phyloP scores from a whole-genome alignment of 306 rosid genomes.

The Fagus crenata region DNA sequence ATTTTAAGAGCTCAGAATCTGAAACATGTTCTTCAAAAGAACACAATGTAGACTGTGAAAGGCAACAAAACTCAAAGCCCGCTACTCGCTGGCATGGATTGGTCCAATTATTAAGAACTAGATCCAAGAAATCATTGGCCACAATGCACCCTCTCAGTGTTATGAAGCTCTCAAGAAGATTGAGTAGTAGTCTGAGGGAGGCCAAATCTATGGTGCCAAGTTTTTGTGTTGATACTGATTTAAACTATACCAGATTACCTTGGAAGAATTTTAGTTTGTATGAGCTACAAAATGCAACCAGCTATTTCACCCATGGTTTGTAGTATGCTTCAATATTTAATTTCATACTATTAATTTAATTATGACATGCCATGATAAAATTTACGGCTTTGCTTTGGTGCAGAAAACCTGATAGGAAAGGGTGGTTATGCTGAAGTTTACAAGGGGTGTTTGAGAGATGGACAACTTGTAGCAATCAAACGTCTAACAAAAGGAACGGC shows the following conservation, averaged over 20 bases:
- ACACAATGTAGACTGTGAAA: constrained; percentile 35
- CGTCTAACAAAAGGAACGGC: constrained; percentile 65
- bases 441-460: constrained; percentile 74
- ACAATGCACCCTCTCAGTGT: constrained; percentile 57
- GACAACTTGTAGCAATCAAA: constrained; percentile 76
- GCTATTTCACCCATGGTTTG: constrained; percentile 69
- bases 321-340: not conserved
- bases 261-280: constrained; percentile 77
- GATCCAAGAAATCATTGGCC: constrained; percentile 51
- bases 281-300: constrained; percentile 73
- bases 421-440: constrained; percentile 97
- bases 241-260: constrained; percentile 49
- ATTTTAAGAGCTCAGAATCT: constrained; percentile 74
- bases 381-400: constrained; percentile 29
- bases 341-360: constrained; percentile 2
- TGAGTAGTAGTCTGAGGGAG: constrained; percentile 73
- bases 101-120: constrained; percentile 45
- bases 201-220: constrained; percentile 35
- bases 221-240: constrained; percentile 42
- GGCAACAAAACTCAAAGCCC: constrained; percentile 38
- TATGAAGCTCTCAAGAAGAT: constrained; percentile 54
- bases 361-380: not conserved
- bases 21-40: constrained; percentile 74
- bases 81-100: constrained; percentile 56
- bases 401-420: constrained; percentile 88